Evolutionary conservation across 2,329 filamentous ascomycete species (phyloP), one percentile per base, ranked within the genome.

Genomic region (Penicillium italicum): DNA sequence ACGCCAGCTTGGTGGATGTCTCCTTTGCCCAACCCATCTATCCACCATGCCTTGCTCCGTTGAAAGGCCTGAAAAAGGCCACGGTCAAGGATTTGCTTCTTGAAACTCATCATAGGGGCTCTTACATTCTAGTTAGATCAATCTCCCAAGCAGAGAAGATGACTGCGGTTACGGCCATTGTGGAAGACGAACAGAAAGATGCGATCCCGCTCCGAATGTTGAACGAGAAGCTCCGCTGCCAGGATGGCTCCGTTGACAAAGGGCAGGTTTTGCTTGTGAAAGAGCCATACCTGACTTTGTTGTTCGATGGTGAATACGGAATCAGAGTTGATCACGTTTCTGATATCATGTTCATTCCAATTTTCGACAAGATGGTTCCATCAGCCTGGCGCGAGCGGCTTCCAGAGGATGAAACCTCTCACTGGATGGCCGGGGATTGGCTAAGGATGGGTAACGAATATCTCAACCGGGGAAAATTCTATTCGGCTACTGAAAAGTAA

Each of bases 311-410:
- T 2, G 44, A 67, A 0, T 80, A 79, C 62, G 71, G 68, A 0
- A 26, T 85, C n/a, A 74, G 80, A 6, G 77, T 82, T 12, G 81
- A 85, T 55, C 82, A 85, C 61, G 61, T 79, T 14, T 77, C 75
- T n/a, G 81, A 84, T 55, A 59, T 83, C 18, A 55, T 77, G 3
- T 72, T 70, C 56, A 57, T 82, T 2, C 45, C 68, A 1, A 45
- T 57, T 0, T 43, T 59, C n/a, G 75, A 82, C 40, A 44, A 66
- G 16, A 70, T 65, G 10, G 63, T 81, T 5, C 79, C 80, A 1
- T 20, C 34, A 1, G 41, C 50, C 16, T 81, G 76, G 77, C 59
- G 50, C 56, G 16, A 28, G 16, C 11, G 8, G 26, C 7, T n/a
- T n/a, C 20, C 28, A 18, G 26, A 41, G 14, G 6, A 40, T 53